Evolutionary conservation across 352 stramenopile genomes (phyloP).

Genomic region (Phytophthora nicotianae): DNA sequence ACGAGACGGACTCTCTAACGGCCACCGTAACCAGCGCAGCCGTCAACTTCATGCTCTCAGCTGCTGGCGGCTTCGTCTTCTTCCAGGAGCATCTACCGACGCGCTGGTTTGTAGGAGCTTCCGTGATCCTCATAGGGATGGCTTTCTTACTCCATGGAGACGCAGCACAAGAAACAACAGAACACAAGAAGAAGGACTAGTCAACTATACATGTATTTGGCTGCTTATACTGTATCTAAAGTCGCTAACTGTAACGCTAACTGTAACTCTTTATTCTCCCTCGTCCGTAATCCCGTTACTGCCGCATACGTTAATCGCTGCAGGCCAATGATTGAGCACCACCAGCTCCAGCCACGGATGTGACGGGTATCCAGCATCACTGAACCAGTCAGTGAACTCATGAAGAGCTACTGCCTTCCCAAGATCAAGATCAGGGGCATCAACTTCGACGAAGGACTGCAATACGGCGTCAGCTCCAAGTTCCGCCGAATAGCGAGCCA

Average conservation of each 20-base stretch:
- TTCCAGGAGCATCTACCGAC: constrained; percentile 74
- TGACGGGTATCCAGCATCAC: constrained; percentile 61
- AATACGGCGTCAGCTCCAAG: constrained; percentile 74
- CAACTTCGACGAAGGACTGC: constrained; percentile 48
- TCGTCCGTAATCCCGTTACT: constrained; percentile 45
- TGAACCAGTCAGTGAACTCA: constrained; percentile 82
- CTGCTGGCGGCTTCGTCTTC: constrained; percentile 54
- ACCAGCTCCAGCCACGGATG: constrained; percentile 83
- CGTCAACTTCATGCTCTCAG: constrained; percentile 85
- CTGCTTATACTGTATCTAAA: constrained; percentile 17
- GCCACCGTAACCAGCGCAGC: constrained; percentile 82
- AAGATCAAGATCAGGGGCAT: constrained; percentile 39
- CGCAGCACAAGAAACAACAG: background rate
- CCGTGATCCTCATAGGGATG: constrained; percentile 74
- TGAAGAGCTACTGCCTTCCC: constrained; percentile 54
- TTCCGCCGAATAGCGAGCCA: constrained; percentile 74
- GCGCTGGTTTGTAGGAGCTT: constrained; percentile 81
- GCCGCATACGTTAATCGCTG: constrained; percentile 70
- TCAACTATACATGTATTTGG: constrained; percentile 5
- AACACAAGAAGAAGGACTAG: constrained; percentile 32
- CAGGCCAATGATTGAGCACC: constrained; percentile 80
- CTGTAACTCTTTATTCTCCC: constrained; percentile 22
- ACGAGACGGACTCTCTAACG: constrained; percentile 87
- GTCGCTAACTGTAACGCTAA: constrained; percentile 8
- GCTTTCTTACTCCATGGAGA: constrained; percentile 73